These are phyloP conservation scores for Aureobasidium sp. DNA, from an alignment of 2,329 filamentous ascomycete genomes.

Conservation along the genomic window DNA sequence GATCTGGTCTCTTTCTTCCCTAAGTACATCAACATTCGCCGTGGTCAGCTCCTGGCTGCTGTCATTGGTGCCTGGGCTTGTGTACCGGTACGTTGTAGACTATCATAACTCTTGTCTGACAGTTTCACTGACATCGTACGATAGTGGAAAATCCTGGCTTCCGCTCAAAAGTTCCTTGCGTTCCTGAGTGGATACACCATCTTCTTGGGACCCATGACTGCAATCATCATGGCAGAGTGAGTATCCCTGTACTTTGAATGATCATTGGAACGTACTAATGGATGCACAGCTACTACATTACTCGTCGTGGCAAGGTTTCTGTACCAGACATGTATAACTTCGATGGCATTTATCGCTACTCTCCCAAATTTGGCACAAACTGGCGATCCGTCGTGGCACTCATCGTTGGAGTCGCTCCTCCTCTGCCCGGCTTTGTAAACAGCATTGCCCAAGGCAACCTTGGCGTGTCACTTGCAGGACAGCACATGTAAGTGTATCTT, in stretches of 20 bases:
- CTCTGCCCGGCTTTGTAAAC: constrained; percentile 28
- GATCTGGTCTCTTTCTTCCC: constrained; percentile 28
- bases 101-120: background rate
- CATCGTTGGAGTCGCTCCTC: constrained; percentile 27
- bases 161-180: constrained; percentile 38
- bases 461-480: background rate
- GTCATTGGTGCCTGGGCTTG: constrained; percentile 42
- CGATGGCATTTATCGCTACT: constrained; percentile 30
- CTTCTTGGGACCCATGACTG: constrained; percentile 33
- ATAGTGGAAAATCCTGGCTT: constrained; percentile 42
- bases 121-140: background rate
- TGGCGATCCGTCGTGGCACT: constrained; percentile 30
- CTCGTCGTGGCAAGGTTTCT: constrained; percentile 26
- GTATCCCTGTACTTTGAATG: background rate
- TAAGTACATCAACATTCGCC: constrained; percentile 39
- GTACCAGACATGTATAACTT: constrained; percentile 32
- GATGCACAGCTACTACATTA: constrained; percentile 26
- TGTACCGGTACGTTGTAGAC: constrained; percentile 29
- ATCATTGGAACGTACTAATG: background rate
- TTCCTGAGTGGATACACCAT: constrained; percentile 70
- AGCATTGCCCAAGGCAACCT: constrained; percentile 1
- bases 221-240: constrained; percentile 12
- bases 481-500: background rate
- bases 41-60: constrained; percentile 39
- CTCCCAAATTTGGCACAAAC: constrained; percentile 27